These are phyloP conservation scores for Heliosperma pusillum DNA, from an alignment of 148 eudicot genomes.

Conservation along the genomic window DNA sequence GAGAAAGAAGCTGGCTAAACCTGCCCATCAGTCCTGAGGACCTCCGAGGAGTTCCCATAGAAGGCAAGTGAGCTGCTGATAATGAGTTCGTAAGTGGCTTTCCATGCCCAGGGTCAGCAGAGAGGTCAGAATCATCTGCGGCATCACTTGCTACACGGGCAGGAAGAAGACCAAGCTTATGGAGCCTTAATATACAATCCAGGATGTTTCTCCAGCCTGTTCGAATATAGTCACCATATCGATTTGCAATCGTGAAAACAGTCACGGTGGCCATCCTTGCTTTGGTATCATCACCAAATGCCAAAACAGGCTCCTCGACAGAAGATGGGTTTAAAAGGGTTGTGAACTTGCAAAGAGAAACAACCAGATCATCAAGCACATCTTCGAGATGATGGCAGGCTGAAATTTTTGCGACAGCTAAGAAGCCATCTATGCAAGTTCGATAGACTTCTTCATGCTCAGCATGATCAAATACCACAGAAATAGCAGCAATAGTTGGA, in stretches of 20 bases:
- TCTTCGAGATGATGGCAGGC: constrained; percentile 74
- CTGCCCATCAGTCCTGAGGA: constrained; percentile 92
- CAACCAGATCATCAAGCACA: constrained; percentile 82
- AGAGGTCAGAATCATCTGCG: constrained; percentile 63
- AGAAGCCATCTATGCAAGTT: constrained; percentile 84
- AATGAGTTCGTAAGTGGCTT: constrained; percentile 46
- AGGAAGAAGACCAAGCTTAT: constrained; percentile 87
- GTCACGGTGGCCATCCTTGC: constrained; percentile 87
- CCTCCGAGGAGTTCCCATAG: constrained; percentile 61
- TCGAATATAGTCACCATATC: constrained; percentile 79
- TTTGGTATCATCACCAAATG: constrained; percentile 75
- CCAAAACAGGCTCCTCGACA: constrained; percentile 74
- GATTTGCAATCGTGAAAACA: constrained; percentile 80
- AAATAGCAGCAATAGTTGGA: constrained; percentile 90
- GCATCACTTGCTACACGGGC: constrained; percentile 82
- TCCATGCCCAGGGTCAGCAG: constrained; percentile 48
- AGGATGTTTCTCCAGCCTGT: constrained; percentile 85
- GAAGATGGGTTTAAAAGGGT: constrained; percentile 66
- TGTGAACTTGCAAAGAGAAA: constrained; percentile 87
- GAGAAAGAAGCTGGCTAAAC: constrained; percentile 79
- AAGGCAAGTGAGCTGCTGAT: constrained; percentile 49
- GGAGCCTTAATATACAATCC: constrained; percentile 78
- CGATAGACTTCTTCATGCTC: constrained; percentile 79
- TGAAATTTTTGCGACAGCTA: constrained; percentile 80
- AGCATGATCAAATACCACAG: constrained; percentile 90